Percentiles rank a stretch among this genome's conserved stretches.
phyloP scores from a whole-genome alignment of 1,284 basidiomycete genomes.

The Rhodotorula sp. region DNA sequence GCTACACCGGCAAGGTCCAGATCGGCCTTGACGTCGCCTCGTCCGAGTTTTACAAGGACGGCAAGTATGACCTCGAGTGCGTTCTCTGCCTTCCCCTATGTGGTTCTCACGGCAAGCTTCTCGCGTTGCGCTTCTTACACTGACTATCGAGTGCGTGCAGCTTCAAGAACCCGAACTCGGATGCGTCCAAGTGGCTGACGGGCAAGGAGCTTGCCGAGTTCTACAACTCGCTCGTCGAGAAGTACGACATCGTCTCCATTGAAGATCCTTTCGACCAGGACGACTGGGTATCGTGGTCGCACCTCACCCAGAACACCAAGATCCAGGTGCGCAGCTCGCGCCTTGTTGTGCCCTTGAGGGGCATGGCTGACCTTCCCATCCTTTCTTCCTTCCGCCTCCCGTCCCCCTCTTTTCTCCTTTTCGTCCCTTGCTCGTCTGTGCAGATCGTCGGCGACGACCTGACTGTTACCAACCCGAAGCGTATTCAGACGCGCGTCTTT shows the following conservation, averaged over 20 bases:
- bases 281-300: conserved; percentile 80
- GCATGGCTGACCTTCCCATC: not conserved
- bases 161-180: conserved; percentile 96
- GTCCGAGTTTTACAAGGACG: conserved; percentile 99
- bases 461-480: conserved; percentile 96
- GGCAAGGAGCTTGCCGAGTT: conserved; percentile 91
- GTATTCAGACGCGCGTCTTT: conserved; percentile 75
- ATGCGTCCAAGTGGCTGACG: conserved; percentile 89
- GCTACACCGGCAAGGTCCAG: conserved; percentile 97
- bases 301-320: conserved; percentile 75
- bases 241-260: conserved; percentile 95
- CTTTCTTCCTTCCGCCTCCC: not conserved
- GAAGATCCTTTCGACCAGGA: conserved; percentile 99
- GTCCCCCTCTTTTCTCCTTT: not conserved
- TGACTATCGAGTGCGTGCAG: conserved; percentile 15
- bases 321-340: conserved; percentile 58
- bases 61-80: conserved; percentile 99
- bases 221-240: conserved; percentile 81
- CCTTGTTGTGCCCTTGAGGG: not conserved
- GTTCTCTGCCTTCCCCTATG: conserved; percentile 31
- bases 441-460: conserved; percentile 72
- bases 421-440: not conserved
- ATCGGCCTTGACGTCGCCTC: conserved; percentile 99
- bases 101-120: too few species aligned
- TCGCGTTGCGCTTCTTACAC: not conserved